Percentiles rank a stretch among this genome's conserved stretches.
These are phyloP conservation scores for Cryptococcus deneoformans DNA, from an alignment of 1,284 basidiomycete species.

Conservation along the genomic window DNA sequence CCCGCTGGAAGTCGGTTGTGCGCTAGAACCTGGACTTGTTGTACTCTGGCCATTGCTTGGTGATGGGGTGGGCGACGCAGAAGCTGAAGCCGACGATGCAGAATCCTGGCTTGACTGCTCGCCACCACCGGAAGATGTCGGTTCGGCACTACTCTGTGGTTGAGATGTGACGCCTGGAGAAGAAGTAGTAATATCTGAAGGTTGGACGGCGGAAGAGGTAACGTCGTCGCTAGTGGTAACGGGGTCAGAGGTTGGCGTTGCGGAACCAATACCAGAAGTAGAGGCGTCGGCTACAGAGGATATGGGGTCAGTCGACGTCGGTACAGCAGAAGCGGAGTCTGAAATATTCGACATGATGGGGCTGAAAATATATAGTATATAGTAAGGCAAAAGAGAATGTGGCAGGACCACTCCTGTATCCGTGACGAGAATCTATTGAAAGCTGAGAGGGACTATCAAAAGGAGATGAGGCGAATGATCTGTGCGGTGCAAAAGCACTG, in stretches of 20 bases:
- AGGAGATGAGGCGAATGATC: too few relatives aligned
- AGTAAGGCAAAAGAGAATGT: background rate
- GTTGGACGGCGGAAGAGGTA: conserved; percentile 7
- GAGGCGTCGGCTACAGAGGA: background rate
- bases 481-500: too few relatives aligned
- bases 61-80: conserved; percentile 1
- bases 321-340: background rate
- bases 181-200: conserved; percentile 2
- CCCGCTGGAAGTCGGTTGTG: background rate
- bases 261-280: background rate
- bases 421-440: too few relatives aligned
- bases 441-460: too few relatives aligned
- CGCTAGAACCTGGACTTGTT: background rate
- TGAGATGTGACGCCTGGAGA: conserved; percentile 1
- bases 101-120: background rate
- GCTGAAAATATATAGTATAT: background rate
- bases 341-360: background rate
- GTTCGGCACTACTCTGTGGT: background rate
- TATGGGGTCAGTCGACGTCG: too few relatives aligned
- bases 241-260: background rate
- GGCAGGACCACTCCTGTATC: too few relatives aligned
- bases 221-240: background rate
- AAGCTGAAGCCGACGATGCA: background rate
- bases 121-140: background rate
- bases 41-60: background rate